phyloP scores from a whole-genome alignment of 2,329 filamentous ascomycete genomes.

The Colletotrichum magnum region DNA sequence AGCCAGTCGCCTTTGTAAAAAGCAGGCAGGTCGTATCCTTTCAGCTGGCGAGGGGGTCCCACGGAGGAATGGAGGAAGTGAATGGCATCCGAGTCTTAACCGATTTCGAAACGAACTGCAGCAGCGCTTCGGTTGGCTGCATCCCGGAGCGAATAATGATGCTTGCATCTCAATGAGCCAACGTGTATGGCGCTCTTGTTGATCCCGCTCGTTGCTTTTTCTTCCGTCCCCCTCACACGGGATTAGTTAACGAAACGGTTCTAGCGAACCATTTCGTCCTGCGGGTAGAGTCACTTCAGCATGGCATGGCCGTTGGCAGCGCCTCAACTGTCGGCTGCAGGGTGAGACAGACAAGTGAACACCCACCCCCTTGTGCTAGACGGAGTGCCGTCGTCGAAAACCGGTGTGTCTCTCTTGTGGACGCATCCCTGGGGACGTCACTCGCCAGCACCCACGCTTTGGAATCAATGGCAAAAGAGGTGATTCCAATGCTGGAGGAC shows the following conservation, averaged over 20 bases:
- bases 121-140: slow-evolving; percentile 12
- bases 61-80: neutral
- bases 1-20: too few species aligned
- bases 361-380: neutral
- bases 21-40: neutral
- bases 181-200: neutral
- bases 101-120: neutral
- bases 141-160: slow-evolving; percentile 7
- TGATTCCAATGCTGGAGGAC: neutral
- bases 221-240: neutral
- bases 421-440: neutral
- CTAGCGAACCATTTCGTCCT: too few species aligned
- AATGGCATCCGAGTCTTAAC: slow-evolving; percentile 10
- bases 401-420: slow-evolving; percentile 3
- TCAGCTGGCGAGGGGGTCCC: slow-evolving; percentile 5
- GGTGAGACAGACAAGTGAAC: slow-evolving; percentile 12
- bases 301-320: slow-evolving; percentile 12
- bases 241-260: neutral
- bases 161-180: neutral
- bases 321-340: slow-evolving; percentile 33
- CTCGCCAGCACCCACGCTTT: neutral
- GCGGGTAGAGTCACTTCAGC: too few species aligned
- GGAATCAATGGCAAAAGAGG: neutral
- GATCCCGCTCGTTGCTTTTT: slow-evolving; percentile 5
- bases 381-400: neutral